phyloP scores from a whole-genome alignment of 1,284 basidiomycete genomes.

The Clitocybe nebularis region DNA sequence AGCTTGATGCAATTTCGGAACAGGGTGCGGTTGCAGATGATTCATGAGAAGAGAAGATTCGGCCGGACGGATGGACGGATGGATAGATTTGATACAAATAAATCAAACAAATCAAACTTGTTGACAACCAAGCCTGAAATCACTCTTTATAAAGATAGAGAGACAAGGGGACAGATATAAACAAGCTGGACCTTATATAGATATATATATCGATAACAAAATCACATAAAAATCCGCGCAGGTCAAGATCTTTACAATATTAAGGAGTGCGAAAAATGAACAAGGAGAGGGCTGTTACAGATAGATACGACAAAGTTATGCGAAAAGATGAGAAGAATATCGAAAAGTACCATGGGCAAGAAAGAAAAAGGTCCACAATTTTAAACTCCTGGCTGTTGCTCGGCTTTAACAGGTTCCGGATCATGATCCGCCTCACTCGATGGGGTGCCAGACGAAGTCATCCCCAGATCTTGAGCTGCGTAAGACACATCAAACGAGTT shows the following conservation, averaged over 20 bases:
- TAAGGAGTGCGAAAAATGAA: conserved; percentile 21
- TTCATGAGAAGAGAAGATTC: conserved; percentile 10
- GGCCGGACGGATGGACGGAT: no score
- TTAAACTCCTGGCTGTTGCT: conserved; percentile 30
- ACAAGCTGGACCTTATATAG: conserved; percentile 13
- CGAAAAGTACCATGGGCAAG: conserved; percentile 4
- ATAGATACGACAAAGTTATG: conserved; percentile 7
- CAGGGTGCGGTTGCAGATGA: conserved; percentile 4
- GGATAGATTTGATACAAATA: no score
- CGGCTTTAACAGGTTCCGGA: conserved; percentile 40
- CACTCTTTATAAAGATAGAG: conserved; percentile 8
- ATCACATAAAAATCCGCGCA: conserved; percentile 26
- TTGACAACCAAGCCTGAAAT: no score
- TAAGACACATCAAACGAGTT: conserved; percentile 68
- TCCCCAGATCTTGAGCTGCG: conserved; percentile 59
- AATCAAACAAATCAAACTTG: no score
- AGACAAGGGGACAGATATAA: conserved; percentile 13
- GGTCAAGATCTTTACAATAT: conserved; percentile 26
- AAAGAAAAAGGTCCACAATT: conserved; percentile 12
- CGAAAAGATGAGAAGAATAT: conserved; percentile 9
- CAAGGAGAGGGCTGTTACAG: conserved; percentile 14
- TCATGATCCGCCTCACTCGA: conserved; percentile 54
- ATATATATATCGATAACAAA: conserved; percentile 28
- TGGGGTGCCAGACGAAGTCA: conserved; percentile 51
- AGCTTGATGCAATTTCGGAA: conserved; percentile 9